phyloP scores from a whole-genome alignment of 768 basidiomycete species.

The Psilocybe cyanescens region DNA sequence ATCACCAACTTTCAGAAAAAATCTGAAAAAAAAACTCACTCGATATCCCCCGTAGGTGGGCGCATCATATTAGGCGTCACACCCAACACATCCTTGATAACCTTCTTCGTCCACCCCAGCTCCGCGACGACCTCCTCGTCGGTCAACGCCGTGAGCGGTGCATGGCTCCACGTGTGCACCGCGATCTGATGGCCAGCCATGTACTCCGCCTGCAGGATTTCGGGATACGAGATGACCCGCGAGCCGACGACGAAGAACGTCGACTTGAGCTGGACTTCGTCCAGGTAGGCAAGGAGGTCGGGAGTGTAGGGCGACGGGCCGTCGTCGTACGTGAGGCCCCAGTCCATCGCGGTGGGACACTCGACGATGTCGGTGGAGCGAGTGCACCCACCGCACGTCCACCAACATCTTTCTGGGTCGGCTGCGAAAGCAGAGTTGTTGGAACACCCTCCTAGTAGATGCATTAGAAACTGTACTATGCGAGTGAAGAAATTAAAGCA shows the following conservation, averaged over 20 bases:
- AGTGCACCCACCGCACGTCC: slow-evolving; percentile 84
- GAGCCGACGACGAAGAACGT: slow-evolving; percentile 94
- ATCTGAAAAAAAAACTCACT: slow-evolving; percentile 7
- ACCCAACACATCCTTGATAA: slow-evolving; percentile 77
- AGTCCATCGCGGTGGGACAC: slow-evolving; percentile 72
- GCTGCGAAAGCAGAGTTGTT: slow-evolving; percentile 57
- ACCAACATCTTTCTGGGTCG: slow-evolving; percentile 73
- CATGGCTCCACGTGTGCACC: slow-evolving; percentile 93
- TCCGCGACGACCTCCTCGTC: slow-evolving; percentile 90
- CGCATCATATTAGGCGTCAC: slow-evolving; percentile 81
- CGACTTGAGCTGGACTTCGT: slow-evolving; percentile 61
- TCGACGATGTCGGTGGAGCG: slow-evolving; percentile 57
- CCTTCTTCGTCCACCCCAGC: slow-evolving; percentile 88
- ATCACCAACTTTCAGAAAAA: background rate
- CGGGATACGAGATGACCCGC: slow-evolving; percentile 78
- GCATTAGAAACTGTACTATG: background rate
- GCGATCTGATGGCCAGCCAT: slow-evolving; percentile 80
- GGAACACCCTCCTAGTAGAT: slow-evolving; percentile 56
- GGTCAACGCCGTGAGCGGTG: slow-evolving; percentile 71
- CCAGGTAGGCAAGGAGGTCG: slow-evolving; percentile 75
- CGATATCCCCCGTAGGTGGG: slow-evolving; percentile 83
- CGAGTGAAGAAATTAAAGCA: background rate
- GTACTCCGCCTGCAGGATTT: slow-evolving; percentile 77
- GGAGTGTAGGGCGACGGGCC: slow-evolving; percentile 78
- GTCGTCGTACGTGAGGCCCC: slow-evolving; percentile 76